Base-by-base conservation (phyloP, 306 rosid species). In the Luffa acutangula region DNA sequence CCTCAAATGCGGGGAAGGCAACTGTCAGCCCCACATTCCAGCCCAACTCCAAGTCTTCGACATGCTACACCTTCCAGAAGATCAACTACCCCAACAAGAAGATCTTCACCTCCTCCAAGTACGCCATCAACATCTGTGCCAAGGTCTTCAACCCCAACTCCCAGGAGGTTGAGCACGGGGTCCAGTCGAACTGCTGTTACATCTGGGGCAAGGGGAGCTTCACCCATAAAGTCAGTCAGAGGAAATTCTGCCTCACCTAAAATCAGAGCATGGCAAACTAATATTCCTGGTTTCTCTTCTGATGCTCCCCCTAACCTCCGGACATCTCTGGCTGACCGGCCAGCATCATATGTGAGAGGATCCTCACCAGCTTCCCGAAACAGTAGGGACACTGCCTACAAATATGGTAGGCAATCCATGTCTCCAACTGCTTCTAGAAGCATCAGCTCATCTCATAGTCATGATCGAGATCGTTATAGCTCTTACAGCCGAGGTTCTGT, bases 211-310 rank as follows among this genome's bases (percentile, higher is more conserved):
- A 89, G 96, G 80, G 96, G 96, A 76, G 79, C 86, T 81, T 92
- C 97, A 67, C 97, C 97, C 7, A 79, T 89, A 69, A 90, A 86
- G 84, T 63, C 89, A 62, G 84, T 79, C 72, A 83, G 92, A 51
- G 97, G 97, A 81, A 89, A 88, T 82, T 90, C 96, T 74, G 91
- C 97, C 76, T 92, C 97, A 42, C 97, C 97, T 36, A 92, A 92
- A 86, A 87, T 90, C 80, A 89, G 89, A 70, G 93, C 96, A 65
- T 92, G 97, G 97, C 96, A 92, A 82, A 80, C 93, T 46, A 90
- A 89, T 85, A 92, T 92, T 84, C 92, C 93, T 2, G 97, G 97
- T 57, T 89, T 92, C 87, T 90, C 97, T 79, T 84, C 92, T 79
- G 93, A 92, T 65, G 87, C 89, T 72, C 97, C 97, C 80, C 96